Evolutionary conservation across 1,284 basidiomycete genomes (phyloP).

Genomic region (Microbotryum lychnidis-dioicae): DNA sequence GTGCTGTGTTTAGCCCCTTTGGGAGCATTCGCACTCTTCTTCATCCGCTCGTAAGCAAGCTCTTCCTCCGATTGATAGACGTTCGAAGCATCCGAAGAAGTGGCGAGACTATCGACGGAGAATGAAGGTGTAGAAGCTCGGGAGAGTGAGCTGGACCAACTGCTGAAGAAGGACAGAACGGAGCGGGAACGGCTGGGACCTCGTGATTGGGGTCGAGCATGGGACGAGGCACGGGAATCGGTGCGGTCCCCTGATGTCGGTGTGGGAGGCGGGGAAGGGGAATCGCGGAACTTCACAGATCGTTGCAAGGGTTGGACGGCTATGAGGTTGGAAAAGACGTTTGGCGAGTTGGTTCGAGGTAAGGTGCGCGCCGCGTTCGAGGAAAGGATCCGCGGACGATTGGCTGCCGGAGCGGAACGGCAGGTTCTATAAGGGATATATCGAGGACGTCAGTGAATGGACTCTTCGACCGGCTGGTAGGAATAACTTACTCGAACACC

Average conservation of each 20-base stretch:
- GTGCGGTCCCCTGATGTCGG: constrained; percentile 2
- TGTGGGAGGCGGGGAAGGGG: background rate
- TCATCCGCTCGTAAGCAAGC: background rate
- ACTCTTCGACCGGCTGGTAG: background rate
- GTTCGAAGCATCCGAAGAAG: too few relatives aligned
- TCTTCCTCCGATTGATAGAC: background rate
- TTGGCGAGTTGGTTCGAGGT: background rate
- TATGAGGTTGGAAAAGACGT: background rate
- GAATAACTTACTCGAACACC: background rate
- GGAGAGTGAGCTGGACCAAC: background rate
- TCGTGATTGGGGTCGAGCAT: background rate
- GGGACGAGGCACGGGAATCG: constrained; percentile 11
- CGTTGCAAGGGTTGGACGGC: background rate
- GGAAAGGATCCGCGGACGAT: background rate
- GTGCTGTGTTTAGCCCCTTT: background rate
- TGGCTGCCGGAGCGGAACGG: background rate
- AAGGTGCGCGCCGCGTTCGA: background rate
- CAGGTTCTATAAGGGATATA: background rate
- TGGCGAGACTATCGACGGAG: background rate
- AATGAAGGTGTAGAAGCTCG: background rate
- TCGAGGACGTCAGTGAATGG: background rate
- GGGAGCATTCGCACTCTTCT: too few relatives aligned
- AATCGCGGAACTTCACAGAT: background rate
- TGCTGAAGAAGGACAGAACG: constrained; percentile 22
- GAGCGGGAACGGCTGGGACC: constrained; percentile 15